phyloP scores from a whole-genome alignment of 495 filamentous ascomycete genomes.

The Xanthoparmelia taractica region DNA sequence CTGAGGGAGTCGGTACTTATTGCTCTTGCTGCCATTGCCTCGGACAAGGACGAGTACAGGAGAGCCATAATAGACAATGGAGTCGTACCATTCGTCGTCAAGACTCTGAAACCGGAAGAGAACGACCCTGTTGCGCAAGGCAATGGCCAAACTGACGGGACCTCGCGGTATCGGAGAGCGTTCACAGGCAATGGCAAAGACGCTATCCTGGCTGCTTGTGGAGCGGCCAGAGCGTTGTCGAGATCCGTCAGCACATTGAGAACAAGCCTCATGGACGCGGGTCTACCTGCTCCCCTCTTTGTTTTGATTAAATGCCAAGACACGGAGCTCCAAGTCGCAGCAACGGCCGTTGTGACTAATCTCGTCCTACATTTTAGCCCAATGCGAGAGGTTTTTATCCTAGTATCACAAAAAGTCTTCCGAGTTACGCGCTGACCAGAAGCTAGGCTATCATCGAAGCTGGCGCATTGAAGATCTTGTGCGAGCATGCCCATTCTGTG shows the following conservation, averaged over 20 bases:
- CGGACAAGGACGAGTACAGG: constrained; percentile 75
- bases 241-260: constrained; percentile 76
- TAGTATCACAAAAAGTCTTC: constrained; percentile 1
- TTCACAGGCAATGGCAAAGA: constrained; percentile 41
- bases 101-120: constrained; percentile 62
- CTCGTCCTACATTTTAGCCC: constrained; percentile 79
- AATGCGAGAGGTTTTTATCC: constrained; percentile 68
- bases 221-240: constrained; percentile 65
- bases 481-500: constrained; percentile 72
- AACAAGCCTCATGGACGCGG: constrained; percentile 79
- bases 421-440: constrained; percentile 26
- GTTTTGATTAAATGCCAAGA: constrained; percentile 65
- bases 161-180: constrained; percentile 5
- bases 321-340: constrained; percentile 75
- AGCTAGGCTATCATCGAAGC: constrained; percentile 60
- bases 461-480: constrained; percentile 70
- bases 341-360: constrained; percentile 75
- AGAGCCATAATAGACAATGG: constrained; percentile 77
- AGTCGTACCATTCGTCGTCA: constrained; percentile 70
- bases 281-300: constrained; percentile 72
- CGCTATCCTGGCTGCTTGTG: constrained; percentile 81
- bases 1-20: constrained; percentile 71
- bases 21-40: constrained; percentile 68
- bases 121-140: constrained; percentile 19
- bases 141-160: constrained; percentile 7